phyloP scores from a whole-genome alignment of 129 eudicot genomes.

The Helichrysum umbraculigerum region DNA sequence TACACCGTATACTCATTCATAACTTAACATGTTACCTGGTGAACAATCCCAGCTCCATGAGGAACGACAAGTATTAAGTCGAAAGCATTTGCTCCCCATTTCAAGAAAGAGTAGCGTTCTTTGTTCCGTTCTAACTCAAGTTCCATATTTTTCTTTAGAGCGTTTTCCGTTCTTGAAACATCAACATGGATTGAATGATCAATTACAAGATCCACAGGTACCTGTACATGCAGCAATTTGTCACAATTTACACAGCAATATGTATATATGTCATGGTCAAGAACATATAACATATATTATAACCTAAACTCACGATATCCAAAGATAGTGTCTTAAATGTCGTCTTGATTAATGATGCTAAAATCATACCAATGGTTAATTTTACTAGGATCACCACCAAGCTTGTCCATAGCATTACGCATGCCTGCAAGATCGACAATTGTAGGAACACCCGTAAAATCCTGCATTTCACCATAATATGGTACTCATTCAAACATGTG shows the following conservation, averaged over 20 bases:
- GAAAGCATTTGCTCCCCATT: conserved; percentile 95
- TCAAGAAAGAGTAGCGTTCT: conserved; percentile 86
- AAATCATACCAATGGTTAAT: conserved; percentile 80
- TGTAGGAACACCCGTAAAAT: conserved; percentile 98
- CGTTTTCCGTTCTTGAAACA: conserved; percentile 84
- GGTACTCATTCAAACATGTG: too few species aligned
- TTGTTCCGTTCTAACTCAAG: conserved; percentile 83
- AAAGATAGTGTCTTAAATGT: too few species aligned
- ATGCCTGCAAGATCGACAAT: conserved; percentile 95
- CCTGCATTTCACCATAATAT: conserved; percentile 42
- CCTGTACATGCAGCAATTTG: conserved; percentile 44
- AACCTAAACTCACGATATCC: too few species aligned
- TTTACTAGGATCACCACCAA: conserved; percentile 85
- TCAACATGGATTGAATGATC: conserved; percentile 97
- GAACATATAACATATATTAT: too few species aligned
- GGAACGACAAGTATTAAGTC: conserved; percentile 97
- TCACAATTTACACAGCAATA: too few species aligned
- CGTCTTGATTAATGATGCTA: too few species aligned
- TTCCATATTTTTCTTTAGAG: conserved; percentile 87
- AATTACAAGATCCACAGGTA: conserved; percentile 92
- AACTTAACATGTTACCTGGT: conserved; percentile 53
- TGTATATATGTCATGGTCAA: too few species aligned
- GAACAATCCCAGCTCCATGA: conserved; percentile 97
- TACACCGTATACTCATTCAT: neutral
- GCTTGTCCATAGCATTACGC: conserved; percentile 97